Percentiles rank a stretch among this genome's conserved stretches.
Evolutionary conservation across 306 rosid species (phyloP).

Genomic region (Prunus campanulata): DNA sequence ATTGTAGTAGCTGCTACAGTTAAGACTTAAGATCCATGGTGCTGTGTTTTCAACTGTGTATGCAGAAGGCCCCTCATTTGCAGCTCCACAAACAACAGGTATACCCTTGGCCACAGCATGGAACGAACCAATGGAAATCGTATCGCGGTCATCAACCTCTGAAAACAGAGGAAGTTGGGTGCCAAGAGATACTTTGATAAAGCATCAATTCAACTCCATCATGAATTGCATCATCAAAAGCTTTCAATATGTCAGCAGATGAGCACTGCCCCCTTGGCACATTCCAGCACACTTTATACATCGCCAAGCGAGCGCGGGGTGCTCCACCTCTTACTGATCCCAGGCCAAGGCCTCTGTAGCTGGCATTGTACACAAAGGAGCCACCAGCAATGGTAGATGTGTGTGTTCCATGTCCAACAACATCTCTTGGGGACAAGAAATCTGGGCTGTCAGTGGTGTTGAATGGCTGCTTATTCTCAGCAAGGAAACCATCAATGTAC

Average conservation of each 20-base stretch:
- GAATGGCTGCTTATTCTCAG: slow-evolving; percentile 36
- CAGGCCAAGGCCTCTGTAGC: slow-evolving; percentile 42
- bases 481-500: slow-evolving; percentile 14
- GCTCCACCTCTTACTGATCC: slow-evolving; percentile 56
- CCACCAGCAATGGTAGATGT: slow-evolving; percentile 48
- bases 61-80: slow-evolving; percentile 42
- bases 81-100: slow-evolving; percentile 31
- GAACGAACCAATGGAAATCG: slow-evolving; percentile 40
- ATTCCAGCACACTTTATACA: slow-evolving; percentile 58
- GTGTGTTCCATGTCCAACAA: slow-evolving; percentile 45
- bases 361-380: slow-evolving; percentile 25
- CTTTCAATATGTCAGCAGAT: slow-evolving; percentile 43
- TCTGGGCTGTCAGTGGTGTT: slow-evolving; percentile 23
- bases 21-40: slow-evolving; percentile 45
- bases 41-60: slow-evolving; percentile 38
- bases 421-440: slow-evolving; percentile 43
- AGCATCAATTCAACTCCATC: slow-evolving; percentile 61
- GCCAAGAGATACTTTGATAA: slow-evolving; percentile 37
- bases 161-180: slow-evolving; percentile 29
- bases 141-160: slow-evolving; percentile 32
- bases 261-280: slow-evolving; percentile 23
- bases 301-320: slow-evolving; percentile 40
- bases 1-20: slow-evolving; percentile 45
- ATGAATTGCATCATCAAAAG: slow-evolving; percentile 42
- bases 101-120: slow-evolving; percentile 52